phyloP scores from a whole-genome alignment of 148 eudicot species.

The Bassia scoparia region DNA sequence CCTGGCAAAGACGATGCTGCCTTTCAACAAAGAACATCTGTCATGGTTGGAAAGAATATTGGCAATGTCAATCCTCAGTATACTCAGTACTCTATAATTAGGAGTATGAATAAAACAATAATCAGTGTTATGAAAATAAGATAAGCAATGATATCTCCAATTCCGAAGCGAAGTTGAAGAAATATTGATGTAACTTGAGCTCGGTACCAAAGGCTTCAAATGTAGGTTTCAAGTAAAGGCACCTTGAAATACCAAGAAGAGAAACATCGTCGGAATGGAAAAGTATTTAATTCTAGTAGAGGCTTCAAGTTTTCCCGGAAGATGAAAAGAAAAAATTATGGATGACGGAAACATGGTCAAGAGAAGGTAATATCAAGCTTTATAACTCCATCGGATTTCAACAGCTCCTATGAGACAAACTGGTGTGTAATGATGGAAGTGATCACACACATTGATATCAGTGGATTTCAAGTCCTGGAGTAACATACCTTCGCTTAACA shows the following conservation, averaged over 20 bases:
- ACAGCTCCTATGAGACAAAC: too few species aligned
- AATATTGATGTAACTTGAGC: background rate
- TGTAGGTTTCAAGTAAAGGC: constrained; percentile 24
- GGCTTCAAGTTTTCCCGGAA: constrained; percentile 22
- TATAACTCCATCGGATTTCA: constrained; percentile 11
- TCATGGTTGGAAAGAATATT: constrained; percentile 5
- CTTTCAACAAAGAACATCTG: constrained; percentile 17
- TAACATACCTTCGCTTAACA: too few species aligned
- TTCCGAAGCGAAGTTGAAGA: constrained; percentile 11
- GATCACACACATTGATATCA: too few species aligned
- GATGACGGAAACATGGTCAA: background rate
- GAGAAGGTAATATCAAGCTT: too few species aligned
- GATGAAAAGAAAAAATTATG: constrained; percentile 18
- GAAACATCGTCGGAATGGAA: constrained; percentile 1
- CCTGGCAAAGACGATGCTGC: background rate
- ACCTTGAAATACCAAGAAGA: constrained; percentile 6
- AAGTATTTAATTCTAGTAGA: background rate
- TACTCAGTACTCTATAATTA: constrained; percentile 1
- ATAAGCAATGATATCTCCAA: constrained; percentile 4
- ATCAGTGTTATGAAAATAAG: background rate
- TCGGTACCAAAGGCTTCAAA: background rate
- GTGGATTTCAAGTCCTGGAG: too few species aligned
- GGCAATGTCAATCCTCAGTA: background rate
- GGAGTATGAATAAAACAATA: constrained; percentile 25
- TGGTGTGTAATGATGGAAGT: too few species aligned